A percentile compares a stretch with the other conserved stretches of the same genome.
These are phyloP conservation scores for Ganoderma sp. DNA, from an alignment of 1,284 basidiomycete genomes.

Conservation along the genomic window DNA sequence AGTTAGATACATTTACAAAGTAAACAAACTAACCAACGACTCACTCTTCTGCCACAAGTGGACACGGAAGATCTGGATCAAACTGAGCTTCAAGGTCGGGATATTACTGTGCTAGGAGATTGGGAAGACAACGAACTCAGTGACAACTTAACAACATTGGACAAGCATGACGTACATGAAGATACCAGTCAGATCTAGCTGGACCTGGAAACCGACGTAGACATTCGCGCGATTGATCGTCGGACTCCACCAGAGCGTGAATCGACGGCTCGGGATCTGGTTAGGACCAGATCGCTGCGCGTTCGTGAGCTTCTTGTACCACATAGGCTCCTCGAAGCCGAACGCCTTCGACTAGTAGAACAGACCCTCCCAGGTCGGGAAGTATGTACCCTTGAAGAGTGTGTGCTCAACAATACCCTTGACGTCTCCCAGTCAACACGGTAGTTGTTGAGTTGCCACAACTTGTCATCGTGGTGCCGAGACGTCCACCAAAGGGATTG, in stretches of 20 bases:
- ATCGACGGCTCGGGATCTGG: constrained; percentile 99
- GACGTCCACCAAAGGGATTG: constrained; percentile 99
- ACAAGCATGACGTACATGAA: constrained; percentile 65
- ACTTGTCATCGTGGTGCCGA: constrained; percentile 95
- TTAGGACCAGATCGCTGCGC: constrained; percentile 96
- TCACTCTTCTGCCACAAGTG: constrained; percentile 99
- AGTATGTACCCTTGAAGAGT: constrained; percentile 96
- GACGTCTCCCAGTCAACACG: constrained; percentile 98
- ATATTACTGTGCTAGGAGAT: constrained; percentile 88
- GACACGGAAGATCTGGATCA: constrained; percentile 99
- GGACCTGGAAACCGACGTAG: constrained; percentile 99
- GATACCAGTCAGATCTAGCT: constrained; percentile 94
- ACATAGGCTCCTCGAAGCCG: constrained; percentile 96
- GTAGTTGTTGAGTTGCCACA: constrained; percentile 99
- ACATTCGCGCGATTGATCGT: constrained; percentile 98
- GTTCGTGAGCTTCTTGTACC: constrained; percentile 95
- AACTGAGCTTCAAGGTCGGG: constrained; percentile 95
- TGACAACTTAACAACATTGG: constrained; percentile 6
- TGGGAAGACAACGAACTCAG: constrained; percentile 18
- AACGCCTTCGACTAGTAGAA: constrained; percentile 94
- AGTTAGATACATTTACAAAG: constrained; percentile 14
- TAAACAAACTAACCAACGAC: constrained; percentile 40
- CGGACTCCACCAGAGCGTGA: constrained; percentile 99
- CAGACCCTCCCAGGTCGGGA: constrained; percentile 91
- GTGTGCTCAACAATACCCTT: constrained; percentile 98